Conservation (phyloP, 1,284 basidiomycete genomes). For the Leccinum pachyderme region DNA sequence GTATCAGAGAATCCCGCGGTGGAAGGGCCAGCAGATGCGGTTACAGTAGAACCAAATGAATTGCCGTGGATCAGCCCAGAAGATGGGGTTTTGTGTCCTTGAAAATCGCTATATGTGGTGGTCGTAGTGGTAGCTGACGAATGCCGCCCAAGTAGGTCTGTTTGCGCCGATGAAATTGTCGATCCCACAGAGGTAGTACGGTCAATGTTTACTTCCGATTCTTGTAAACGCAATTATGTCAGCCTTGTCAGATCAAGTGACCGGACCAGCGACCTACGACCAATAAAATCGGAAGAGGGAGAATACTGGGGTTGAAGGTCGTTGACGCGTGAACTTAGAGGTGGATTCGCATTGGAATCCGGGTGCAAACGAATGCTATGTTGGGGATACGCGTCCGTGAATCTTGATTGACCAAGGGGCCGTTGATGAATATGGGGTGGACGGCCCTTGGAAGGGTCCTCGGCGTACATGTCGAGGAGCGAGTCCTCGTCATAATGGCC, state of each 20-base stretch:
- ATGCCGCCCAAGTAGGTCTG: slow-evolving; percentile 26
- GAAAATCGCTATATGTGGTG: slow-evolving; percentile 24
- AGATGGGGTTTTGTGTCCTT: slow-evolving; percentile 14
- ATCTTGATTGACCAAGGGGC: slow-evolving; percentile 21
- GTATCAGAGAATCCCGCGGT: slow-evolving; percentile 19
- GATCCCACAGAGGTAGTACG: slow-evolving; percentile 34
- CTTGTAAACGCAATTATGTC: slow-evolving; percentile 12
- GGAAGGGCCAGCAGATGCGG: slow-evolving; percentile 26
- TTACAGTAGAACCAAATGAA: slow-evolving; percentile 20
- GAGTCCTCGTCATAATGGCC: slow-evolving; percentile 26
- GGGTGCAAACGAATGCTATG: slow-evolving; percentile 13
- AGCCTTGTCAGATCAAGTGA: slow-evolving; percentile 3
- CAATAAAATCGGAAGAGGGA: slow-evolving; percentile 22
- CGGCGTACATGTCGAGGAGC: slow-evolving; percentile 28
- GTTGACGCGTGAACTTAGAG: slow-evolving; percentile 18
- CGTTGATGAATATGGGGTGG: slow-evolving; percentile 22
- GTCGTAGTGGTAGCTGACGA: slow-evolving; percentile 28
- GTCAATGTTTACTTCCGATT: slow-evolving; percentile 19
- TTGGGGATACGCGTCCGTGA: slow-evolving; percentile 19
- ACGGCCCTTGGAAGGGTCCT: slow-evolving; percentile 18
- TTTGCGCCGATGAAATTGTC: slow-evolving; percentile 31
- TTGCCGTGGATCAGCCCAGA: slow-evolving; percentile 14
- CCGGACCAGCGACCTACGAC: slow-evolving; percentile 20
- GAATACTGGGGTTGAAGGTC: slow-evolving; percentile 24
- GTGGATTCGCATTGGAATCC: slow-evolving; percentile 12